Conservation (phyloP, 805 yeast species). For the Starmerella powellii region DNA sequence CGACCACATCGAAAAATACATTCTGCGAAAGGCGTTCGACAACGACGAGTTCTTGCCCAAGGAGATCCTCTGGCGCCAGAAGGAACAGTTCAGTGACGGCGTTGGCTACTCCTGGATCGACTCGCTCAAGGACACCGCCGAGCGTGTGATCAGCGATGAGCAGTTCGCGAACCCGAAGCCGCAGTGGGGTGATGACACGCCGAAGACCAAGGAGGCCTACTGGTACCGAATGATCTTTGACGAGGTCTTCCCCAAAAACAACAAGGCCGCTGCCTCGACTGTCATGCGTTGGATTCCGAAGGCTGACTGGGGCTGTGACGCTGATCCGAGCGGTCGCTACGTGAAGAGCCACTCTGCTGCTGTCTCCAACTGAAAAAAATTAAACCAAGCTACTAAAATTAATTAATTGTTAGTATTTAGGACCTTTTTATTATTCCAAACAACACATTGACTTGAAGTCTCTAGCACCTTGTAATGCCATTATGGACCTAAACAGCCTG, state of each 20-base stretch:
- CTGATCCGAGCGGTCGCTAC: slow-evolving; percentile 95
- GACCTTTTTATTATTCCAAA: too few relatives aligned
- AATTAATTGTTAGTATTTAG: too few relatives aligned
- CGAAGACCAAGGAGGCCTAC: slow-evolving; percentile 97
- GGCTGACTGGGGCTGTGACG: slow-evolving; percentile 99
- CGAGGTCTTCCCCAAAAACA: slow-evolving; percentile 74
- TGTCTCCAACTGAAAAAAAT: slow-evolving; percentile 27
- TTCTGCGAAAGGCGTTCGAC: slow-evolving; percentile 94
- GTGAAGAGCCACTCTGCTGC: slow-evolving; percentile 79
- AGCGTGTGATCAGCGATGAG: slow-evolving; percentile 74
- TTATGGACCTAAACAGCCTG: too few relatives aligned
- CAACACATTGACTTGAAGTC: too few relatives aligned
- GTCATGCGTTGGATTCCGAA: slow-evolving; percentile 99
- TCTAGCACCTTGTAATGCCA: too few relatives aligned
- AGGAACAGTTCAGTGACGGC: slow-evolving; percentile 99
- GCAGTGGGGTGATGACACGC: slow-evolving; percentile 91
- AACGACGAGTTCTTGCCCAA: slow-evolving; percentile 86
- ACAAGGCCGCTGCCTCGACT: slow-evolving; percentile 83
- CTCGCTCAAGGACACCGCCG: slow-evolving; percentile 91
- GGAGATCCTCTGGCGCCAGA: slow-evolving; percentile 98
- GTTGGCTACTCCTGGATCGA: slow-evolving; percentile 99
- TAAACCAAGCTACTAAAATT: too few relatives aligned
- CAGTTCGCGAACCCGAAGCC: slow-evolving; percentile 82
- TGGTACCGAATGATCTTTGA: slow-evolving; percentile 97
- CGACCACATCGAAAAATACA: slow-evolving; percentile 83